Conservation (phyloP, 768 basidiomycete species). For the Mycena pura region DNA sequence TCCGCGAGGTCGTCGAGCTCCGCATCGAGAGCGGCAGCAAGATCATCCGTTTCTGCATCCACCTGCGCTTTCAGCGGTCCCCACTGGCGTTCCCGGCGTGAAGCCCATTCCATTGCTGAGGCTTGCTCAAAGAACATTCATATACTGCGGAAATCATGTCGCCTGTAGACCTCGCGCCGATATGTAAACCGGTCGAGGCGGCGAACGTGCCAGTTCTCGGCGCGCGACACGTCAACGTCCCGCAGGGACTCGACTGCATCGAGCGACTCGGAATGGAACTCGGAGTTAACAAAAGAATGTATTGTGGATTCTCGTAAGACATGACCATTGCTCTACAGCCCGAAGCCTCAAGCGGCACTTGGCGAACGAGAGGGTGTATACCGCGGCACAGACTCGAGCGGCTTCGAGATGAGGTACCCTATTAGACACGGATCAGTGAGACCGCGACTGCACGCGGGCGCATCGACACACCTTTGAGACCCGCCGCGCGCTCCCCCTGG, state of each 20-base stretch:
- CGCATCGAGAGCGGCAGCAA: neutral
- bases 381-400: conserved; percentile 66
- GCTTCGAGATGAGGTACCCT: conserved; percentile 67
- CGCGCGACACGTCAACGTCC: conserved; percentile 10
- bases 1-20: neutral
- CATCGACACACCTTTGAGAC: conserved; percentile 53
- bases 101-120: too few relatives aligned
- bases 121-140: too few relatives aligned
- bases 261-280: conserved; percentile 19
- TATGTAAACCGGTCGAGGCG: conserved; percentile 34
- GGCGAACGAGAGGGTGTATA: conserved; percentile 50
- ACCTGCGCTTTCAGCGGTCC: too few relatives aligned
- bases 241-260: conserved; percentile 18
- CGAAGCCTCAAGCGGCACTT: neutral
- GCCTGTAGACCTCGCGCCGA: conserved; percentile 32
- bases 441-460: neutral
- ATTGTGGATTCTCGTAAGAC: neutral
- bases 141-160: too few relatives aligned
- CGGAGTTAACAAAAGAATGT: neutral
- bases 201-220: conserved; percentile 31
- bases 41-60: too few relatives aligned
- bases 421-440: conserved; percentile 18
- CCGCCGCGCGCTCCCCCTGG: conserved; percentile 78
- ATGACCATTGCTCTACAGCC: neutral
- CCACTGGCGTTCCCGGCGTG: too few relatives aligned